Evolutionary conservation across 352 stramenopile genomes (phyloP).

Genomic region (Phytophthora pluvialis): DNA sequence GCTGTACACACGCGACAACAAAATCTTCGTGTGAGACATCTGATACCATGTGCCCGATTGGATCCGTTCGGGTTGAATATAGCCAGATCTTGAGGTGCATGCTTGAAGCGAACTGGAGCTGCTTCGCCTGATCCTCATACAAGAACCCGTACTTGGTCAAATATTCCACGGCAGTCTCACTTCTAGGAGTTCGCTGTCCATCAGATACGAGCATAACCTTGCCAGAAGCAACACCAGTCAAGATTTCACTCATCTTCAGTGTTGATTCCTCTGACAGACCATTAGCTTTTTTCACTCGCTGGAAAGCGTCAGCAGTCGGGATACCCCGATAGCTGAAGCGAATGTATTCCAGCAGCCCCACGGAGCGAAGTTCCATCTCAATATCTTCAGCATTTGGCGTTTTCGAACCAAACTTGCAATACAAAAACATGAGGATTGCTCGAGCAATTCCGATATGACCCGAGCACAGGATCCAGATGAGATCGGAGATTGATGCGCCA

Average conservation of each 20-base stretch:
- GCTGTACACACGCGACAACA: neutral
- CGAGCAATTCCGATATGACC: constrained; percentile 47
- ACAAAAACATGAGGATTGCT: constrained; percentile 37
- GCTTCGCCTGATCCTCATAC: constrained; percentile 23
- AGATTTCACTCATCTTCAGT: constrained; percentile 20
- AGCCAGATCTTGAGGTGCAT: constrained; percentile 41
- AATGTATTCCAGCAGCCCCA: constrained; percentile 33
- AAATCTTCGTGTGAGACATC: constrained; percentile 41
- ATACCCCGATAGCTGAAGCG: constrained; percentile 29
- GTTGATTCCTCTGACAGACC: constrained; percentile 9
- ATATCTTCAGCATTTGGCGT: constrained; percentile 10
- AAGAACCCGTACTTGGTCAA: constrained; percentile 37
- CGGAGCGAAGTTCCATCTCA: constrained; percentile 27
- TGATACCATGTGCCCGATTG: constrained; percentile 37
- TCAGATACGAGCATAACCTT: constrained; percentile 27
- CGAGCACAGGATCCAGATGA: constrained; percentile 41
- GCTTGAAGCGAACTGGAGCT: constrained; percentile 32
- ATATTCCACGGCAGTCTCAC: constrained; percentile 30
- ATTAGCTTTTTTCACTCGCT: constrained; percentile 20
- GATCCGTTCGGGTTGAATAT: constrained; percentile 34
- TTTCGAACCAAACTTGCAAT: constrained; percentile 28
- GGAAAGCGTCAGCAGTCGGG: constrained; percentile 33
- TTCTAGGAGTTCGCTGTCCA: constrained; percentile 29
- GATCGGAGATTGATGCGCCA: constrained; percentile 25
- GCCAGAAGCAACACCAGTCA: constrained; percentile 42